Evolutionary conservation across 768 basidiomycete genomes (phyloP).

Genomic region (Hypholoma fasciculare): DNA sequence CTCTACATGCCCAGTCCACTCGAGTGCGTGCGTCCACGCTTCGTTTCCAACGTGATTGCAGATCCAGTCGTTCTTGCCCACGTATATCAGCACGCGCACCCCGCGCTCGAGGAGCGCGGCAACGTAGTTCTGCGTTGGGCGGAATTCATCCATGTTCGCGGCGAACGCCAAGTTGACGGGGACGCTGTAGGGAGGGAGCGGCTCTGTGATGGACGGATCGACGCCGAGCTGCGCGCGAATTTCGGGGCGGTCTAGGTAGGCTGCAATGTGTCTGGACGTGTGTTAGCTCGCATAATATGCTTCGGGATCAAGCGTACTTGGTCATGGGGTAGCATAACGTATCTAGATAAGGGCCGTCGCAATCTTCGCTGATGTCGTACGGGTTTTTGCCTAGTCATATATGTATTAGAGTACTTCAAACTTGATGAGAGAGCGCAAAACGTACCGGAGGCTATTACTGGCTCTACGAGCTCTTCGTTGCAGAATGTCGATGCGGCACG

Average conservation of each 20-base stretch:
- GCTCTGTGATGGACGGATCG: slow-evolving; percentile 35
- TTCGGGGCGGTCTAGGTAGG: slow-evolving; percentile 61
- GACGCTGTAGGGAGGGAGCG: slow-evolving; percentile 29
- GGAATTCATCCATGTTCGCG: slow-evolving; percentile 39
- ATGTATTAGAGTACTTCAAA: background rate
- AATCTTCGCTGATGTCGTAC: slow-evolving; percentile 68
- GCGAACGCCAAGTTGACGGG: slow-evolving; percentile 50
- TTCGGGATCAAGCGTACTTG: slow-evolving; percentile 14
- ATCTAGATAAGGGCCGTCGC: slow-evolving; percentile 45
- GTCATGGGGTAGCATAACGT: slow-evolving; percentile 62
- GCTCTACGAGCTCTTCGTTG: slow-evolving; percentile 30
- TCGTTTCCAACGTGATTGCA: slow-evolving; percentile 79
- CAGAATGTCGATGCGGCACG: slow-evolving; percentile 65
- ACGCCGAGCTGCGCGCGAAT: slow-evolving; percentile 64
- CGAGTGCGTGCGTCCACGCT: slow-evolving; percentile 63
- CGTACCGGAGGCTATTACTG: slow-evolving; percentile 5
- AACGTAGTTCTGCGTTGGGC: slow-evolving; percentile 55
- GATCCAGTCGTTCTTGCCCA: slow-evolving; percentile 70
- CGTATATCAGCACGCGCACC: slow-evolving; percentile 69
- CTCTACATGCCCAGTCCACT: slow-evolving; percentile 64
- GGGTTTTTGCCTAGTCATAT: slow-evolving; percentile 43
- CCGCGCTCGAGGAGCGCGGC: slow-evolving; percentile 72
- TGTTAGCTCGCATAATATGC: background rate
- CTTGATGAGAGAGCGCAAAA: background rate
- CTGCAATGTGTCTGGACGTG: slow-evolving; percentile 47